phyloP scores from a whole-genome alignment of 306 rosid species.

The Malus fusca region DNA sequence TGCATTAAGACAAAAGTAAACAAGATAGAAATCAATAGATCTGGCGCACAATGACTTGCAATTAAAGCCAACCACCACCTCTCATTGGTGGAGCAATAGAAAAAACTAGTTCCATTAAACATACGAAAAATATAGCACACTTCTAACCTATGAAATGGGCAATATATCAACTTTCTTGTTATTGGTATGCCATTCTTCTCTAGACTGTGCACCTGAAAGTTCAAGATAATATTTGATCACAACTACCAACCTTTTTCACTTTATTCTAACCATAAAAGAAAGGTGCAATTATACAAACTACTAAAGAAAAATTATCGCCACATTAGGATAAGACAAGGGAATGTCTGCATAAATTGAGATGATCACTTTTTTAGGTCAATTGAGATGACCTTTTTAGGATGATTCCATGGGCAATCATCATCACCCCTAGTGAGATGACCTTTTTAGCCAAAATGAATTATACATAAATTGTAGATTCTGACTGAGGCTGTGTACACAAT shows the following conservation, averaged over 20 bases:
- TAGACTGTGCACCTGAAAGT: constrained; percentile 63
- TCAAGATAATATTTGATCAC: constrained; percentile 20
- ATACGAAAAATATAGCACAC: constrained; percentile 3
- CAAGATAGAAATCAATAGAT: constrained; percentile 2
- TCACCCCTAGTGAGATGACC: not conserved
- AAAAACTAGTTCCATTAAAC: not conserved
- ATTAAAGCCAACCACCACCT: not conserved
- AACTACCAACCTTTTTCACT: constrained; percentile 21
- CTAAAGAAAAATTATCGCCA: not conserved
- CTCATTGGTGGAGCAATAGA: not conserved
- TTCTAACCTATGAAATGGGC: constrained; percentile 82
- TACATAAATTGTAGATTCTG: not conserved
- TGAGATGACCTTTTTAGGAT: not conserved
- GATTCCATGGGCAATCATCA: too few species aligned
- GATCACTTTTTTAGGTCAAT: not conserved
- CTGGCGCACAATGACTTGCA: not conserved
- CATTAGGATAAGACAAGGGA: not conserved
- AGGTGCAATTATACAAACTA: constrained; percentile 4
- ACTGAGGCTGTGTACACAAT: constrained; percentile 4
- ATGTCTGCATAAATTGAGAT: not conserved
- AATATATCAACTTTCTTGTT: constrained; percentile 64
- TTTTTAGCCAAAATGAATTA: not conserved
- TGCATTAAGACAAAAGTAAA: constrained; percentile 24
- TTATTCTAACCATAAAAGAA: not conserved
- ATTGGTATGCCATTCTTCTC: constrained; percentile 72